Evolutionary conservation across 352 stramenopile genomes (phyloP).

Genomic region (Pythium folliculosum): DNA sequence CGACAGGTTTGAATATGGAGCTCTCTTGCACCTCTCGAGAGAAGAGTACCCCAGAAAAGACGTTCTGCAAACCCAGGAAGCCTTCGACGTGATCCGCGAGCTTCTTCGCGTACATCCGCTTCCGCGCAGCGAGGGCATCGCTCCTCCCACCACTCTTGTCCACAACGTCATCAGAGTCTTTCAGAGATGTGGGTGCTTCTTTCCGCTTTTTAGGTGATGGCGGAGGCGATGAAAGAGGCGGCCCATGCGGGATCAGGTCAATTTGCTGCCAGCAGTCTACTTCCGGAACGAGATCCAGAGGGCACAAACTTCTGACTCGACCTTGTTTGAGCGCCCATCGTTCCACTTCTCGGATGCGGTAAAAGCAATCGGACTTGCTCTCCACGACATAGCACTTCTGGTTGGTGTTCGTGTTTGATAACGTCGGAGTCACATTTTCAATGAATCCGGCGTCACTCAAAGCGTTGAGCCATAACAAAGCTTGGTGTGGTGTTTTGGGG

Average conservation of each 20-base stretch:
- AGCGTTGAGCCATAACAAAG: slow-evolving; percentile 57
- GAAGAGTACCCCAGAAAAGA: slow-evolving; percentile 53
- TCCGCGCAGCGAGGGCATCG: slow-evolving; percentile 3
- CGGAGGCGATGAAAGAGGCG: neutral
- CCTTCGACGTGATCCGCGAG: slow-evolving; percentile 57
- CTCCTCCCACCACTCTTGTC: slow-evolving; percentile 10
- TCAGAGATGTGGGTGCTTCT: neutral
- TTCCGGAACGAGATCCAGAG: slow-evolving; percentile 65
- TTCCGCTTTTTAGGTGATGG: slow-evolving; percentile 24
- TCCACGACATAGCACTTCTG: slow-evolving; percentile 51
- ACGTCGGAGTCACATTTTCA: slow-evolving; percentile 44
- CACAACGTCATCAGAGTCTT: neutral
- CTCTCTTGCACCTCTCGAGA: slow-evolving; percentile 35
- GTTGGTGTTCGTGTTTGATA: slow-evolving; percentile 24
- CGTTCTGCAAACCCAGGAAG: slow-evolving; percentile 51
- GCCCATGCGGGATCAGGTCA: slow-evolving; percentile 7
- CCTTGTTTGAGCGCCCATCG: slow-evolving; percentile 41
- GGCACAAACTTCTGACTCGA: slow-evolving; percentile 49
- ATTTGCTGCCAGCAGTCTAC: slow-evolving; percentile 48
- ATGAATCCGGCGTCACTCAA: slow-evolving; percentile 62
- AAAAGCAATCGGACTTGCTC: slow-evolving; percentile 47
- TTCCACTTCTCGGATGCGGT: slow-evolving; percentile 58
- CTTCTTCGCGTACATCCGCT: slow-evolving; percentile 56
- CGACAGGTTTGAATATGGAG: slow-evolving; percentile 39
- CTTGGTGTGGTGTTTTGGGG: slow-evolving; percentile 32